Base-by-base conservation (phyloP, 2,329 filamentous ascomycete genomes). In the Fusarium oligoseptatum region DNA sequence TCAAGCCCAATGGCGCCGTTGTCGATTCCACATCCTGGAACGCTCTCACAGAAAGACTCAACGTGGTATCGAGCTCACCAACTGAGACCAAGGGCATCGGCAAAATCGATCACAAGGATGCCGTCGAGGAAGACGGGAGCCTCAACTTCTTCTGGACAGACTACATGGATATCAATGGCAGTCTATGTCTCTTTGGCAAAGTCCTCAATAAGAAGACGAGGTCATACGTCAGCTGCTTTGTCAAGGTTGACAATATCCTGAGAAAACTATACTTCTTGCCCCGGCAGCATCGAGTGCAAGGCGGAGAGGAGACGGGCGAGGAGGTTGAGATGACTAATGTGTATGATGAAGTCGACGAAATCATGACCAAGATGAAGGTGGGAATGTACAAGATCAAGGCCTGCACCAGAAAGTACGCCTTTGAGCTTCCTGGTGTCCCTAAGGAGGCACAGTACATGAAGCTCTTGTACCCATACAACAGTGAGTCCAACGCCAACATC, bases 131-230 rank as follows among this genome's bases (percentile, higher is more conserved):
- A 72, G 95, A 99, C 79, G 97, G 96, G 39, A 97, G 94, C 77
- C 87, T 99, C 34, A 92, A 93, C 76, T 95, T 99, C 86, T 99
- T 98, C 85, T 99, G 97, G 97, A 93, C 94, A 9, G 97, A 99
- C 83, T 99, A 98, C 80, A 95, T 93, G 1, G 97, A 99, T 81
- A 87, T 98, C 81, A 95, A 95, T 78, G 96, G 96, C 68, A 97
- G 92, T 76, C 86, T 99, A 11, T 98, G 95, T 82, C 88, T 99
- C 12, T 98, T 99, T 80, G 97, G 97, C 73, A 99, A 99, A 81
- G 96, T 98, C 27, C 91, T 95, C 78, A 95, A 98, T 85, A 98
- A 95, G 83, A 93, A 92, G 78, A 94, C 91, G 2, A 92, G 90
- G 61, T 87, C 87, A 50, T 95, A 94, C 80, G 93, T 95, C 69